Evolutionary conservation across 495 filamentous ascomycete species (phyloP).

Genomic region (Lentithecium fluviatile): DNA sequence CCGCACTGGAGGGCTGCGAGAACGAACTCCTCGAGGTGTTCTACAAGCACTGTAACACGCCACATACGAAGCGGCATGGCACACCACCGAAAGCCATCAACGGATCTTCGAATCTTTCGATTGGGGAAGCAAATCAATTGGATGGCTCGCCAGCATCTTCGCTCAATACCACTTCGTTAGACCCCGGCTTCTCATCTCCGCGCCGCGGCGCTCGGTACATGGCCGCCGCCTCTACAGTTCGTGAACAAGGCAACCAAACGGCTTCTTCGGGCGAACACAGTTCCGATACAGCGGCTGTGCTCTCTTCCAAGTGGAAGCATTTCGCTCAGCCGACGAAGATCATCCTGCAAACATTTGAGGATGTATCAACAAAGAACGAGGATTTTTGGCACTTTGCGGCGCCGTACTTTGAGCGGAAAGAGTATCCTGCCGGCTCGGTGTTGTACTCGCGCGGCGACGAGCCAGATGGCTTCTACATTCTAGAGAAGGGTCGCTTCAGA

Average conservation of each 20-base stretch:
- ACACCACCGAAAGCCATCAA: slow-evolving; percentile 34
- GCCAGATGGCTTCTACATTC: slow-evolving; percentile 77
- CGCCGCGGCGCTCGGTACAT: slow-evolving; percentile 72
- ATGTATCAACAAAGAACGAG: slow-evolving; percentile 76
- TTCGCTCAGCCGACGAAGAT: slow-evolving; percentile 88
- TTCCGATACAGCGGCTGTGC: slow-evolving; percentile 34
- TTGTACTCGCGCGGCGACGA: slow-evolving; percentile 61
- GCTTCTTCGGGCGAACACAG: slow-evolving; percentile 41
- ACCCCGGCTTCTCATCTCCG: slow-evolving; percentile 69
- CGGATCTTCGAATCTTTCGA: slow-evolving; percentile 3
- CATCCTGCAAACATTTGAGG: slow-evolving; percentile 88
- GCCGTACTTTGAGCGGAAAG: slow-evolving; percentile 66
- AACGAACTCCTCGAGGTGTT: slow-evolving; percentile 89
- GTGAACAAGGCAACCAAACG: slow-evolving; percentile 47
- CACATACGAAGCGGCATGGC: slow-evolving; percentile 3
- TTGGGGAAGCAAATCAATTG: not conserved
- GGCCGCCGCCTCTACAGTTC: slow-evolving; percentile 70
- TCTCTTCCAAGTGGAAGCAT: slow-evolving; percentile 67
- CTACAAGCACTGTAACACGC: slow-evolving; percentile 24
- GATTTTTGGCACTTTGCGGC: slow-evolving; percentile 89
- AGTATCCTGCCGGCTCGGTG: slow-evolving; percentile 64
- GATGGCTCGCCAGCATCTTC: slow-evolving; percentile 3
- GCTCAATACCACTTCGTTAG: slow-evolving; percentile 41
- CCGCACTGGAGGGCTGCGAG: slow-evolving; percentile 88
- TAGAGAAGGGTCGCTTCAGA: slow-evolving; percentile 84